Percentiles rank a stretch among this genome's conserved stretches.
phyloP scores from a whole-genome alignment of 106 monocot genomes.

The Chionographis japonica region DNA sequence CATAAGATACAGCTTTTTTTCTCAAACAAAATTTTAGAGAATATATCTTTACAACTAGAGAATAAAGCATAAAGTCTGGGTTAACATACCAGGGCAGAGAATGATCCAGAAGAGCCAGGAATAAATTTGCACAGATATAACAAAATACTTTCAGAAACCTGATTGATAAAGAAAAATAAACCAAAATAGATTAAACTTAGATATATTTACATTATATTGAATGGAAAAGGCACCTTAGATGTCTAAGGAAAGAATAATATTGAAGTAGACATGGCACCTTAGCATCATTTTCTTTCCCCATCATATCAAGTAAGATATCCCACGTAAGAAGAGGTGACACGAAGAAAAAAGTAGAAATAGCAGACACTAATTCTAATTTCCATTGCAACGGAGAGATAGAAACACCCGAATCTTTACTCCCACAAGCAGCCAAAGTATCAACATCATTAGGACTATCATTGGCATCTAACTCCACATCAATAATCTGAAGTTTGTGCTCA shows the following conservation, averaged over 20 bases:
- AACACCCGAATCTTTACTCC: conserved; percentile 17
- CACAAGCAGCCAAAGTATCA: conserved; percentile 29
- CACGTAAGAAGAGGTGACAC: conserved; percentile 51
- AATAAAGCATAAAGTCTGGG: background rate
- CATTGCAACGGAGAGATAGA: conserved; percentile 32
- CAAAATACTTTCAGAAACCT: conserved; percentile 55
- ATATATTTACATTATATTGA: background rate
- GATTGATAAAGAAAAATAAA: conserved; percentile 2
- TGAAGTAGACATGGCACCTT: conserved; percentile 34
- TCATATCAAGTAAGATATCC: conserved; percentile 53
- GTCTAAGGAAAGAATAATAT: background rate
- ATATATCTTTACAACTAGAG: no score
- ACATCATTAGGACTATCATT: conserved; percentile 45
- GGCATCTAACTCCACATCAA: conserved; percentile 80
- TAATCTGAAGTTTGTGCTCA: conserved; percentile 27
- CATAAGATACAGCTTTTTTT: no score
- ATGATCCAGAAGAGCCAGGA: conserved; percentile 24
- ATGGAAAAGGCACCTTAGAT: background rate
- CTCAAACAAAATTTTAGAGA: no score
- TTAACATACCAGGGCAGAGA: conserved; percentile 54
- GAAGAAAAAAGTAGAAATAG: conserved; percentile 61
- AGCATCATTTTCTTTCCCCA: conserved; percentile 43
- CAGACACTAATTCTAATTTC: conserved; percentile 51
- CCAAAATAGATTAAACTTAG: background rate
- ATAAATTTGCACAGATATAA: conserved; percentile 52